Conservation (phyloP, 1,284 basidiomycete genomes). For the Ganoderma lucidum region DNA sequence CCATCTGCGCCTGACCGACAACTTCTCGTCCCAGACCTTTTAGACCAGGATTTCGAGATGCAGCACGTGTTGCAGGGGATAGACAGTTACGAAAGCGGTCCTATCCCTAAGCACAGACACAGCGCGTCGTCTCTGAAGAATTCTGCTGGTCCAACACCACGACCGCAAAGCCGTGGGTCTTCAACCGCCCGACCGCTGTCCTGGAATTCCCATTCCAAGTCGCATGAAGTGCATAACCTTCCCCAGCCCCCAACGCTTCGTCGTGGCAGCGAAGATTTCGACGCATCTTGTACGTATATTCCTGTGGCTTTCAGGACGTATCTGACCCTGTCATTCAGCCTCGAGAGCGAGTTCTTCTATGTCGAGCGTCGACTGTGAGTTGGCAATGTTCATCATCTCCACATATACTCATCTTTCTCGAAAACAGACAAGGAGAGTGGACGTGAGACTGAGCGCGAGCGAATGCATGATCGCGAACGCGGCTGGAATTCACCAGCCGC, state of each 20-base stretch:
- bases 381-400: background rate
- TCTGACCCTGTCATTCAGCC: conserved; percentile 25
- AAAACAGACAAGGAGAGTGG: conserved; percentile 29
- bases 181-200: conserved; percentile 35
- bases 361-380: conserved; percentile 34
- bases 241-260: conserved; percentile 32
- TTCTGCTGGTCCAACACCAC: conserved; percentile 29
- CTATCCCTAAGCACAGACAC: conserved; percentile 16
- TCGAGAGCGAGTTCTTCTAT: conserved; percentile 38
- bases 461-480: conserved; percentile 35
- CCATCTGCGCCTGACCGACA: background rate
- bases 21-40: conserved; percentile 55
- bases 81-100: conserved; percentile 57
- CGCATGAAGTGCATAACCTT: conserved; percentile 38
- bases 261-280: conserved; percentile 38
- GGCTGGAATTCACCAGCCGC: conserved; percentile 36
- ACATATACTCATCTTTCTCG: background rate
- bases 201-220: conserved; percentile 40
- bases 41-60: conserved; percentile 80
- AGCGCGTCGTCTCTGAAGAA: conserved; percentile 27
- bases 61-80: conserved; percentile 66
- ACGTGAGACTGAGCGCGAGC: conserved; percentile 26
- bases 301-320: background rate
- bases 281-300: conserved; percentile 35
- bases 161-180: conserved; percentile 21